Percentiles rank a stretch among this genome's conserved stretches.
phyloP scores from a whole-genome alignment of 75 land plant genomes.

The Picea sitchensis region DNA sequence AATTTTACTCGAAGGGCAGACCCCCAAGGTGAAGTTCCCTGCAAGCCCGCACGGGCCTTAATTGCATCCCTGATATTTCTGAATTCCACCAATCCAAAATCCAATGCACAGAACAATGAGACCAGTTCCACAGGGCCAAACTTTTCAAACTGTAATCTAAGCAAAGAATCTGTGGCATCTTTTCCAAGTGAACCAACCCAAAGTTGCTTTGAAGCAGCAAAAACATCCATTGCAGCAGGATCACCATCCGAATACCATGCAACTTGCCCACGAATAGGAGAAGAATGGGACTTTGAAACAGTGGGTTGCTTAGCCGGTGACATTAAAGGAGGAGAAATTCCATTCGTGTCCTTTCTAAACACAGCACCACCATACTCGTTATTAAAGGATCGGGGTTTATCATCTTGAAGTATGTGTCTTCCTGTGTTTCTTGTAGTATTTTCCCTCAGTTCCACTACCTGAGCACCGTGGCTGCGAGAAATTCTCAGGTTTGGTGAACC shows the following conservation, averaged over 20 bases:
- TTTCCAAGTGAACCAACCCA: constrained; percentile 72
- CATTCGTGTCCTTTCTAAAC: constrained; percentile 19
- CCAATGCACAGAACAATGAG: constrained; percentile 41
- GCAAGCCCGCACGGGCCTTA: constrained; percentile 75
- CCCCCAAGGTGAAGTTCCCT: constrained; percentile 60
- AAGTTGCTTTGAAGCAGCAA: constrained; percentile 75
- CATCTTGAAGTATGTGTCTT: constrained; percentile 15
- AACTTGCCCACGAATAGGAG: constrained; percentile 33
- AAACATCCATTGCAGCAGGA: constrained; percentile 70
- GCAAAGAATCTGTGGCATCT: constrained; percentile 52
- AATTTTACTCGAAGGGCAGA: constrained; percentile 60
- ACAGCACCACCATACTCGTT: constrained; percentile 6
- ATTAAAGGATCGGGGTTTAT: constrained; percentile 14
- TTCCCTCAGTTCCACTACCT: constrained; percentile 4
- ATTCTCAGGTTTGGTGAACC: constrained; percentile 5
- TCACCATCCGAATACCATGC: constrained; percentile 74
- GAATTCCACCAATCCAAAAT: constrained; percentile 77
- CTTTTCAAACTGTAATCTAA: constrained; percentile 69
- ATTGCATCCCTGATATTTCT: constrained; percentile 76
- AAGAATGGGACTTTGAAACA: constrained; percentile 18
- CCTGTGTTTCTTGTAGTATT: constrained; percentile 11
- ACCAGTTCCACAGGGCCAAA: constrained; percentile 70
- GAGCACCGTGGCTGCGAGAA: neutral
- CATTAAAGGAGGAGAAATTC: constrained; percentile 15
- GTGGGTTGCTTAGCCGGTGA: constrained; percentile 43